Percentiles rank a stretch among this genome's conserved stretches.
Conservation (phyloP, 139 green algal species). For the Tetradesmus obliquus region DNA sequence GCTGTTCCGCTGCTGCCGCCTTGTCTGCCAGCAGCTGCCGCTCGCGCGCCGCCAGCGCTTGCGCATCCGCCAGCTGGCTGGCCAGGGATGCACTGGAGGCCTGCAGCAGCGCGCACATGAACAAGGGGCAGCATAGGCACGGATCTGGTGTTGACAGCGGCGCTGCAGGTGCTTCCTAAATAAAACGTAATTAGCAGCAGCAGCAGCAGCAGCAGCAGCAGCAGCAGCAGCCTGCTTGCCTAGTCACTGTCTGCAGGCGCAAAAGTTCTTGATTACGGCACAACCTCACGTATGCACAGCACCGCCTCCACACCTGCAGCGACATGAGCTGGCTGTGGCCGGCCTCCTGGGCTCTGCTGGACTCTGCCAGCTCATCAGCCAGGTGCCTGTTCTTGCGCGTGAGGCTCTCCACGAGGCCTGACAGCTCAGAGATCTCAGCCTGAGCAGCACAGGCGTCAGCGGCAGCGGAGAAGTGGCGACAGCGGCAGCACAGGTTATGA, state of each 20-base stretch:
- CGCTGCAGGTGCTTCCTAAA: too few species aligned
- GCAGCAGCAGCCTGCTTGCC: too few species aligned
- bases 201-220: too few species aligned
- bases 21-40: constrained; percentile 34
- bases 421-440: constrained; percentile 60
- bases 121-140: too few species aligned
- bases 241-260: too few species aligned
- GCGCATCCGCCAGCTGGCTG: constrained; percentile 38
- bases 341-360: constrained; percentile 55
- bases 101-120: constrained; percentile 23
- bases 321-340: constrained; percentile 57
- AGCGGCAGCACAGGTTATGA: background rate
- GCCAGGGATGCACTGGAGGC: constrained; percentile 2
- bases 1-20: constrained; percentile 32
- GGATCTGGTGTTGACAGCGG: too few species aligned
- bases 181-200: too few species aligned
- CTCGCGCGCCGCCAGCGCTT: constrained; percentile 11
- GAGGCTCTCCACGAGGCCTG: constrained; percentile 62
- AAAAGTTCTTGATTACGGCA: too few species aligned
- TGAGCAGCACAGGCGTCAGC: constrained; percentile 3
- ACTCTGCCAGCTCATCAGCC: constrained; percentile 63
- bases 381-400: constrained; percentile 66
- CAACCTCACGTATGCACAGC: background rate
- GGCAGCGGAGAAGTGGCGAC: background rate
- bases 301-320: constrained; percentile 42